These are phyloP conservation scores for Scopulariopsis brevicaulis DNA, from an alignment of 2,329 filamentous ascomycete genomes.

Conservation along the genomic window DNA sequence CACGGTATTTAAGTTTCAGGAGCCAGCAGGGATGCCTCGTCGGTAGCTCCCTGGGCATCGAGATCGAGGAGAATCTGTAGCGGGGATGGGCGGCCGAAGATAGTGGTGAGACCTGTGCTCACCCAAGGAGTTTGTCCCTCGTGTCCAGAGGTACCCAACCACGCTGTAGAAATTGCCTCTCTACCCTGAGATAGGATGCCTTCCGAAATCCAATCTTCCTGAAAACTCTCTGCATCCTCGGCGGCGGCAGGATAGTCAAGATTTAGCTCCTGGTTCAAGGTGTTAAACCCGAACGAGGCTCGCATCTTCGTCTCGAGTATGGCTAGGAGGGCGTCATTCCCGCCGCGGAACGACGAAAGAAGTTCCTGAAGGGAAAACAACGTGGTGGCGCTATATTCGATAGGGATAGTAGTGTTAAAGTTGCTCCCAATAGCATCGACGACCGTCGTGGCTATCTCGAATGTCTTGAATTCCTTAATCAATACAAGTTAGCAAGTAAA, in stretches of 20 bases:
- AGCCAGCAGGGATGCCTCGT: too few relatives aligned
- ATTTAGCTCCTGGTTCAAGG: background rate
- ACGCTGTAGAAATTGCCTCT: background rate
- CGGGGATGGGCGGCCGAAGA: background rate
- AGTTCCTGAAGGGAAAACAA: constrained; percentile 24
- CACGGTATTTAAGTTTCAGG: too few relatives aligned
- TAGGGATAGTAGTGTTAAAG: constrained; percentile 4
- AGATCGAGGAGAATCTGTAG: background rate
- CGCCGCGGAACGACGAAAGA: constrained; percentile 27
- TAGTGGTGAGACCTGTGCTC: background rate
- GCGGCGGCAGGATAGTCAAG: background rate
- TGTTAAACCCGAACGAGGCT: constrained; percentile 8
- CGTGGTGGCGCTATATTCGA: constrained; percentile 19
- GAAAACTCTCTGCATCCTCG: background rate
- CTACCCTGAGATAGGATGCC: background rate
- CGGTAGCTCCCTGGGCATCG: background rate
- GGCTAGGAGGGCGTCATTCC: constrained; percentile 25
- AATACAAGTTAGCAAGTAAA: background rate
- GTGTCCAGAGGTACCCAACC: background rate
- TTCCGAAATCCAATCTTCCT: background rate
- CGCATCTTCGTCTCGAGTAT: constrained; percentile 19
- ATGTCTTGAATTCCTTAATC: constrained; percentile 26
- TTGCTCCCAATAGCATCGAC: constrained; percentile 23
- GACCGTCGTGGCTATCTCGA: constrained; percentile 32
- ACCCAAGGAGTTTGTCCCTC: background rate